Percentiles rank a stretch among this genome's conserved stretches.
phyloP scores from a whole-genome alignment of 805 yeast genomes.

The Henningerozyma blattae region DNA sequence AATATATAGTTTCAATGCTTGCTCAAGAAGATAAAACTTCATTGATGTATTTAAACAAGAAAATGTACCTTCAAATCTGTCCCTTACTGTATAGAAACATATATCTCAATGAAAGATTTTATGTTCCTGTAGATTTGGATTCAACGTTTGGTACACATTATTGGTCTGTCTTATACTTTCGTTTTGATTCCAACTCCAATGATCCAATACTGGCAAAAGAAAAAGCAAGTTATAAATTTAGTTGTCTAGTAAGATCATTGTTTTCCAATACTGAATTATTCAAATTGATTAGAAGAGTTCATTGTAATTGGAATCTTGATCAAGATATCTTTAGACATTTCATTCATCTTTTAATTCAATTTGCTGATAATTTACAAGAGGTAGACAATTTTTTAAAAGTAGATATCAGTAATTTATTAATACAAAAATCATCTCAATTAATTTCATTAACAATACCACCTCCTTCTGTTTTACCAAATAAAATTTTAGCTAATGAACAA shows the following conservation, averaged over 20 bases:
- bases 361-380: conserved; percentile 10
- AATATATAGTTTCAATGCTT: conserved; percentile 5
- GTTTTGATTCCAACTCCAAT: conserved; percentile 2
- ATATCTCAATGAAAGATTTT: conserved; percentile 17
- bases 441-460: conserved; percentile 16
- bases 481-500: conserved; percentile 5
- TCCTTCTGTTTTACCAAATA: conserved; percentile 14
- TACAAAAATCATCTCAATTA: conserved; percentile 7
- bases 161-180: conserved; percentile 19
- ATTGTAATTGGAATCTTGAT: conserved; percentile 23
- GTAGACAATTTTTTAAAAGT: conserved; percentile 17
- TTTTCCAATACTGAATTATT: conserved; percentile 9
- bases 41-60: conserved; percentile 15
- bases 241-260: conserved; percentile 13
- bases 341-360: conserved; percentile 7
- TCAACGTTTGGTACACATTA: conserved; percentile 12
- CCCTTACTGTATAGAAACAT: conserved; percentile 16
- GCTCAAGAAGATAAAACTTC: conserved; percentile 19
- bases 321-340: conserved; percentile 8
- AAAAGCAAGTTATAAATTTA: conserved; percentile 9
- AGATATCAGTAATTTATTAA: conserved; percentile 8
- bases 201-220: conserved; percentile 1
- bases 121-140: conserved; percentile 16
- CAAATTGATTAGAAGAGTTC: conserved; percentile 13
- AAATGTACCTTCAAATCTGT: conserved; percentile 5